Base-by-base conservation (phyloP, 2,329 filamentous ascomycete species). In the Aureobasidium sp. region DNA sequence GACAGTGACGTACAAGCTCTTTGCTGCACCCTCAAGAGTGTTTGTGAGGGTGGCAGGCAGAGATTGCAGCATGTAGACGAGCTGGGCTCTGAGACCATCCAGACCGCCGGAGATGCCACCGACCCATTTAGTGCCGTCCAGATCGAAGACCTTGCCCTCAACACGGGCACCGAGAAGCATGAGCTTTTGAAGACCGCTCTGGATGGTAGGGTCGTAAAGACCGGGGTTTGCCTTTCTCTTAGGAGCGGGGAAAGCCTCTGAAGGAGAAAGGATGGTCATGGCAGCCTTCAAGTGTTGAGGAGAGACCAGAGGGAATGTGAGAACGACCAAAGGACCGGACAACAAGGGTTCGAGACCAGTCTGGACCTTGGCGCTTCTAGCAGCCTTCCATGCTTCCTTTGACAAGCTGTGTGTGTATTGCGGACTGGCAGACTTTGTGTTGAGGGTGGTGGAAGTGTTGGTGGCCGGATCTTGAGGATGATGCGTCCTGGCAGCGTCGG, bases 1-100 rank as follows among this genome's bases (percentile, higher is more conserved):
- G 70, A 99, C 79, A 13, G 93, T 90, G 65, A 96, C 82, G 82
- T 93, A 97, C 68, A 99, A 73, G 72, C 84, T 92, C 80, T 87
- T 90, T 64, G 87, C 82, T 53, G 89, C 85, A 61, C 89, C 86
- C 74, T 96, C 91, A 68, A 99, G 78, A n/a, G 87, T 83, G 66
- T 78, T 86, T 27, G 91, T 89, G 61, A 99, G 76, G 63, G 87
- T 86, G 62, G 90, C 83, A 44, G 92, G 91, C 65, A 90, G 84
- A 65, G 86, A 85, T 76, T 94, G 89, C 73, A 99, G 80, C 77
- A 96, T 84, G 65, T 79, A 79, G 59, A 97, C 87, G 64, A 99
- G 81, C 78, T 96, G 89, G 53, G 86, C 87, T 67, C 91, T 83
- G 70, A 99, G 79, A 5, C 89, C 89, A 42, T 91, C 87, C 66